These are phyloP conservation scores for Verticillium isaacii DNA, from an alignment of 2,329 filamentous ascomycete genomes.

Conservation along the genomic window DNA sequence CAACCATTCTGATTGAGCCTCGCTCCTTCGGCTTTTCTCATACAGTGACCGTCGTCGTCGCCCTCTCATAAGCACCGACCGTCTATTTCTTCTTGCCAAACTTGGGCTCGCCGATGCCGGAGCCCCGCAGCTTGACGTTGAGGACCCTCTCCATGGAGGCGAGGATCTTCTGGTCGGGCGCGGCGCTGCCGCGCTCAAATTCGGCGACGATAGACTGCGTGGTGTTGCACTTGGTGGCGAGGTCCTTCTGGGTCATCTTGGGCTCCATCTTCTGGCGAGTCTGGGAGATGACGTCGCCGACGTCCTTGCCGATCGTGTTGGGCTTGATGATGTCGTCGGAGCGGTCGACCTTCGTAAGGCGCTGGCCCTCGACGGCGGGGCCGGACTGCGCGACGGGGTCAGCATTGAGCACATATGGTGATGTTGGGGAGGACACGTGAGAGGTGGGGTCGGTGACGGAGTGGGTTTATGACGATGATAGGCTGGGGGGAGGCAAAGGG, in stretches of 20 bases:
- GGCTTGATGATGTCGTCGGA: slow-evolving; percentile 97
- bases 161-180: slow-evolving; percentile 81
- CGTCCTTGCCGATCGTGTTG: slow-evolving; percentile 77
- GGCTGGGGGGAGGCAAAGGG: neutral
- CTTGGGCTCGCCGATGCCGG: slow-evolving; percentile 79
- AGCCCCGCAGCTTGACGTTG: slow-evolving; percentile 81
- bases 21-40: neutral
- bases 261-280: slow-evolving; percentile 77
- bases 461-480: slow-evolving; percentile 1
- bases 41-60: neutral
- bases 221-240: slow-evolving; percentile 85
- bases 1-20: neutral
- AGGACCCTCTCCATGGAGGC: slow-evolving; percentile 74
- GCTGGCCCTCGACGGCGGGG: slow-evolving; percentile 74
- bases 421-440: neutral
- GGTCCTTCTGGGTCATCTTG: slow-evolving; percentile 92
- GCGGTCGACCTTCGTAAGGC: slow-evolving; percentile 95
- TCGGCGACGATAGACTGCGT: slow-evolving; percentile 74
- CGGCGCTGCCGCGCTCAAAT: slow-evolving; percentile 75
- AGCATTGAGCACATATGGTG: slow-evolving; percentile 8
- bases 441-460: slow-evolving; percentile 2
- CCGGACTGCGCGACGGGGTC: slow-evolving; percentile 34
- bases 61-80: neutral
- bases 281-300: slow-evolving; percentile 78
- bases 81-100: slow-evolving; percentile 66